These are phyloP conservation scores for Cynara cardunculus DNA, from an alignment of 129 eudicot species.

Conservation along the genomic window DNA sequence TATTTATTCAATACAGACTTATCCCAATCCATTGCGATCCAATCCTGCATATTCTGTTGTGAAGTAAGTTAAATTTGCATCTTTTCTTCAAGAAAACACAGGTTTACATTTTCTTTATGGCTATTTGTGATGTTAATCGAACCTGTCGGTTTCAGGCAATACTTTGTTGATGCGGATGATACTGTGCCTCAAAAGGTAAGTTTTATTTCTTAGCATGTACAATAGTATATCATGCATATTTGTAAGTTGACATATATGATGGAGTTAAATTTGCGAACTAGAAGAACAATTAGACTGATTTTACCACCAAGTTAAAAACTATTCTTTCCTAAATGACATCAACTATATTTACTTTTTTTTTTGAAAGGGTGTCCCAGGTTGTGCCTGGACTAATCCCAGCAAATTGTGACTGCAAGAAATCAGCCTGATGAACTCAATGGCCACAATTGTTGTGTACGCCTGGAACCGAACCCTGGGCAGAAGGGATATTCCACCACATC, in stretches of 20 bases:
- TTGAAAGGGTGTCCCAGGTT: no score
- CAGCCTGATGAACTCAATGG: no score
- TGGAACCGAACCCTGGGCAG: no score
- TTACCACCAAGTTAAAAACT: background rate
- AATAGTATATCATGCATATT: background rate
- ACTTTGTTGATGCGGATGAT: slow-evolving; percentile 75
- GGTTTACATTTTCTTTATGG: background rate
- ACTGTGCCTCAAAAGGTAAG: slow-evolving; percentile 72
- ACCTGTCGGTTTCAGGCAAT: slow-evolving; percentile 54
- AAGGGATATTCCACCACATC: no score
- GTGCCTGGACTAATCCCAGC: no score
- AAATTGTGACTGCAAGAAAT: no score
- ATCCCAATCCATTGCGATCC: slow-evolving; percentile 79
- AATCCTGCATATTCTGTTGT: slow-evolving; percentile 97
- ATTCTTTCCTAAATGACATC: background rate
- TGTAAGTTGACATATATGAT: background rate
- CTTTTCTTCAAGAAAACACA: background rate
- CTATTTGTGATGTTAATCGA: slow-evolving; percentile 8
- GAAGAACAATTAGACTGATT: background rate
- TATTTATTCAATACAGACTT: slow-evolving; percentile 48
- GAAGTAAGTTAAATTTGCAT: slow-evolving; percentile 47
- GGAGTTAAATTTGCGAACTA: background rate
- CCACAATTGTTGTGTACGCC: no score
- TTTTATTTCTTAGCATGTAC: background rate
- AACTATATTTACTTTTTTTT: background rate